Conservation (phyloP, 2,329 filamentous ascomycete genomes). For the Nothophaeocryptopus gaeumannii region DNA sequence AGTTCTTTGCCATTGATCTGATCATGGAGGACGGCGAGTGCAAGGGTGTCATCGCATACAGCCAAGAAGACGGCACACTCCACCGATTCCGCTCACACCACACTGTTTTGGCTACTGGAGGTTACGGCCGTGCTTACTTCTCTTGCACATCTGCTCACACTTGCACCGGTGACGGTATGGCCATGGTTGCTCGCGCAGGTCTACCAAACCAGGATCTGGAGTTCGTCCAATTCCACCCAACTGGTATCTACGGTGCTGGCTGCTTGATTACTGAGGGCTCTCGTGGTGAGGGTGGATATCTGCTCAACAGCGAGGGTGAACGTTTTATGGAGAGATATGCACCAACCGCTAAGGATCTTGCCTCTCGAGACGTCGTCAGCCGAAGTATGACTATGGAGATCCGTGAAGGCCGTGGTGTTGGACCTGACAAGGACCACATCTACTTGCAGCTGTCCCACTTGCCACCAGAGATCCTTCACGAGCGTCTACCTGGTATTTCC, state of each 20-base stretch:
- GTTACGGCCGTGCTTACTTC: slow-evolving; percentile 98
- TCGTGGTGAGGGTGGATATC: slow-evolving; percentile 95
- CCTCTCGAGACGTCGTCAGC: slow-evolving; percentile 91
- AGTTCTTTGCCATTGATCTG: slow-evolving; percentile 95
- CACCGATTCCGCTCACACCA: slow-evolving; percentile 96
- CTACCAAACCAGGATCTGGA: slow-evolving; percentile 98
- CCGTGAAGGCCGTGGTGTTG: slow-evolving; percentile 93
- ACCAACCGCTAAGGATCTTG: slow-evolving; percentile 95
- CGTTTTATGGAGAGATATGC: slow-evolving; percentile 99
- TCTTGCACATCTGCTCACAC: slow-evolving; percentile 97
- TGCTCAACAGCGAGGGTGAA: slow-evolving; percentile 96
- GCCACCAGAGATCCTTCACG: slow-evolving; percentile 84
- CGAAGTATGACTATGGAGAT: slow-evolving; percentile 99
- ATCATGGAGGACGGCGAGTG: slow-evolving; percentile 98
- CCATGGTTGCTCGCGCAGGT: slow-evolving; percentile 96
- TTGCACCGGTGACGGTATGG: slow-evolving; percentile 98
- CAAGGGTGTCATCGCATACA: slow-evolving; percentile 94
- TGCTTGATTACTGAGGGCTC: slow-evolving; percentile 97
- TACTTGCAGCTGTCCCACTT: slow-evolving; percentile 97
- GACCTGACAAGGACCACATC: slow-evolving; percentile 96
- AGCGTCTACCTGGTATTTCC: slow-evolving; percentile 96
- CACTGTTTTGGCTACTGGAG: slow-evolving; percentile 94
- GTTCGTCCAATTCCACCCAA: slow-evolving; percentile 99
- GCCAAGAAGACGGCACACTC: slow-evolving; percentile 96
- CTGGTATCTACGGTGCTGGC: slow-evolving; percentile 96